phyloP scores from a whole-genome alignment of 2,329 filamentous ascomycete genomes.

The Epichloe uncinata region DNA sequence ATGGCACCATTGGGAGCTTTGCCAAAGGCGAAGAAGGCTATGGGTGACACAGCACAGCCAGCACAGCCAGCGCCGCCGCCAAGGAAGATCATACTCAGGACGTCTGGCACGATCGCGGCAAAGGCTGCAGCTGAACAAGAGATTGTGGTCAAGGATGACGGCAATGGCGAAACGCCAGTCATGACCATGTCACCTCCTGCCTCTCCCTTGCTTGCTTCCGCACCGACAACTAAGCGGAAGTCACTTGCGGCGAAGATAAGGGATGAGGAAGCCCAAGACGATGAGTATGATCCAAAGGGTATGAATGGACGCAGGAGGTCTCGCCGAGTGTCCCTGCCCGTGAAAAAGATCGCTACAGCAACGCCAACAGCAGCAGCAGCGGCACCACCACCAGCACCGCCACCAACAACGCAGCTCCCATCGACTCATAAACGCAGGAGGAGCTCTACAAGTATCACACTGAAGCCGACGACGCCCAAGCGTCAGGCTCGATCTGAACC shows the following conservation, averaged over 20 bases:
- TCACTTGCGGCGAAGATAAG: slow-evolving; percentile 11
- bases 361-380: slow-evolving; percentile 7
- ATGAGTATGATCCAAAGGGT: slow-evolving; percentile 30
- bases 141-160: slow-evolving; percentile 9
- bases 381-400: slow-evolving; percentile 1
- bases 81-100: slow-evolving; percentile 34
- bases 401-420: neutral
- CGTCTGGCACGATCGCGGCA: slow-evolving; percentile 18
- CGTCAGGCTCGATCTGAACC: slow-evolving; percentile 11
- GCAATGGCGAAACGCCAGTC: slow-evolving; percentile 11
- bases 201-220: slow-evolving; percentile 11
- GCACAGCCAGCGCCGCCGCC: slow-evolving; percentile 12
- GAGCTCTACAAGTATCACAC: slow-evolving; percentile 5
- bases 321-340: slow-evolving; percentile 17
- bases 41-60: slow-evolving; percentile 15
- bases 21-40: slow-evolving; percentile 41
- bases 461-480: slow-evolving; percentile 8
- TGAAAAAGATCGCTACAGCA: slow-evolving; percentile 12
- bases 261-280: slow-evolving; percentile 25
- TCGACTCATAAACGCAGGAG: slow-evolving; percentile 2
- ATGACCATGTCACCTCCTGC: slow-evolving; percentile 5
- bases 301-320: slow-evolving; percentile 20
- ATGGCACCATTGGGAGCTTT: slow-evolving; percentile 71
- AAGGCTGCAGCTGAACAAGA: slow-evolving; percentile 12
- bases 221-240: slow-evolving; percentile 11